phyloP scores from a whole-genome alignment of 2,329 filamentous ascomycete genomes.

The Gaeumannomyces tritici region DNA sequence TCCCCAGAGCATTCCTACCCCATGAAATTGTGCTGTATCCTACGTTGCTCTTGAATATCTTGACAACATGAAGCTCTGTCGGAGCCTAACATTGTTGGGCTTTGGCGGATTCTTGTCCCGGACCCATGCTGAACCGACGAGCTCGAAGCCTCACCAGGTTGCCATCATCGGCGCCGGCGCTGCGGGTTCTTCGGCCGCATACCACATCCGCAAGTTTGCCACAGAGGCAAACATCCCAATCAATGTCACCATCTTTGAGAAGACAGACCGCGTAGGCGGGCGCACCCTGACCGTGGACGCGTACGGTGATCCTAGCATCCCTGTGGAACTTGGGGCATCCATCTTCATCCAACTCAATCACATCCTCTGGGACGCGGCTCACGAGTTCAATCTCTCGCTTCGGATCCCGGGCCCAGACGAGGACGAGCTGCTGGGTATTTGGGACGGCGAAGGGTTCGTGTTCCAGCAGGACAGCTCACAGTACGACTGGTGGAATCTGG shows the following conservation, averaged over 20 bases:
- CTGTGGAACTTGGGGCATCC: constrained; percentile 80
- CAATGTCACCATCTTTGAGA: constrained; percentile 85
- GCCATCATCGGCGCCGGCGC: constrained; percentile 57
- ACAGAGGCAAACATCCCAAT: constrained; percentile 47
- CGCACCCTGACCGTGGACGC: constrained; percentile 77
- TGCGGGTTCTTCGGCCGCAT: constrained; percentile 78
- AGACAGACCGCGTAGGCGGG: constrained; percentile 67
- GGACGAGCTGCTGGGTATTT: constrained; percentile 61
- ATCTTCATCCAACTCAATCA: constrained; percentile 84
- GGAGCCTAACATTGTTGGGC: neutral
- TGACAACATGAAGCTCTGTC: neutral
- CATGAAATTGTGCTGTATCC: neutral
- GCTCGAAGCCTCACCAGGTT: constrained; percentile 13
- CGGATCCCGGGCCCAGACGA: constrained; percentile 34
- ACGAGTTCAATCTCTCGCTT: constrained; percentile 59
- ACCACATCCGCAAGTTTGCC: constrained; percentile 67
- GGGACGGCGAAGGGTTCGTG: constrained; percentile 72
- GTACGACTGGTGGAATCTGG: constrained; percentile 69
- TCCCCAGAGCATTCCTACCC: no score
- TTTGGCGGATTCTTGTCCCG: neutral
- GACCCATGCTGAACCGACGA: neutral
- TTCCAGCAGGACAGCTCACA: constrained; percentile 50
- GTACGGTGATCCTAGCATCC: constrained; percentile 55
- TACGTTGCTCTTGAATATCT: neutral
- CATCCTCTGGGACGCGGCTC: constrained; percentile 67